Conservation (phyloP, 257 asterid genomes). For the Solanum arcanum region DNA sequence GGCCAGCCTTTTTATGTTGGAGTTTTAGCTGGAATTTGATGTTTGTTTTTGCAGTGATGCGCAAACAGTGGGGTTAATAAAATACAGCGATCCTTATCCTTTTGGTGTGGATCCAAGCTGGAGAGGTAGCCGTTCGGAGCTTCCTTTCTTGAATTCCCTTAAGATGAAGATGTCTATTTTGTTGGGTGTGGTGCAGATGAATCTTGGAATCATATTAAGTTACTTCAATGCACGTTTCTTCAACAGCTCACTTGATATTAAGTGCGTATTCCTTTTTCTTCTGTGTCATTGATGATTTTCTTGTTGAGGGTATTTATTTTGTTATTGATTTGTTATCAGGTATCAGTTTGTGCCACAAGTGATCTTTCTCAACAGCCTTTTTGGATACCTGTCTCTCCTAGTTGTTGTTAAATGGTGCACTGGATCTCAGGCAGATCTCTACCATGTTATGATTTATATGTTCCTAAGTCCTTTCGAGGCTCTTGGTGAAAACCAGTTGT, state of each 20-base stretch:
- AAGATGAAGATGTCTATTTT: constrained; percentile 92
- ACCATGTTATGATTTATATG: constrained; percentile 96
- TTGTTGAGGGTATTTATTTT: constrained; percentile 7
- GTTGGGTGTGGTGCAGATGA: constrained; percentile 90
- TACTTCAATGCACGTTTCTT: constrained; percentile 78
- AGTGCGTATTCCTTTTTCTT: constrained; percentile 26
- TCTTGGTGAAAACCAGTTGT: constrained; percentile 69
- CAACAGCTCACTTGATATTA: constrained; percentile 55
- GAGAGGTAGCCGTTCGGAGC: constrained; percentile 94
- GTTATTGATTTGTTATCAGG: constrained; percentile 31
- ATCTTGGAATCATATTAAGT: constrained; percentile 72
- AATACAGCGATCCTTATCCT: constrained; percentile 67
- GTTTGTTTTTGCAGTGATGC: constrained; percentile 51
- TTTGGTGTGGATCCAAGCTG: constrained; percentile 97
- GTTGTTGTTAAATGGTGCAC: constrained; percentile 77
- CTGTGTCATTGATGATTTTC: not conserved
- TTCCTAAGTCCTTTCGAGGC: constrained; percentile 90
- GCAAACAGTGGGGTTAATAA: constrained; percentile 48
- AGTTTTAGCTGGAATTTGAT: not conserved
- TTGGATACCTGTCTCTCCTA: constrained; percentile 89
- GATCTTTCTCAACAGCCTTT: constrained; percentile 85
- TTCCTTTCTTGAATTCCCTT: constrained; percentile 87
- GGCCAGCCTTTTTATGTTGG: not conserved
- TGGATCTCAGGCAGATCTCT: constrained; percentile 91
- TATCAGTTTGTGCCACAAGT: constrained; percentile 89